Evolutionary conservation across 2,329 filamentous ascomycete genomes (phyloP).

Genomic region (Trichoderma brevicompactum): DNA sequence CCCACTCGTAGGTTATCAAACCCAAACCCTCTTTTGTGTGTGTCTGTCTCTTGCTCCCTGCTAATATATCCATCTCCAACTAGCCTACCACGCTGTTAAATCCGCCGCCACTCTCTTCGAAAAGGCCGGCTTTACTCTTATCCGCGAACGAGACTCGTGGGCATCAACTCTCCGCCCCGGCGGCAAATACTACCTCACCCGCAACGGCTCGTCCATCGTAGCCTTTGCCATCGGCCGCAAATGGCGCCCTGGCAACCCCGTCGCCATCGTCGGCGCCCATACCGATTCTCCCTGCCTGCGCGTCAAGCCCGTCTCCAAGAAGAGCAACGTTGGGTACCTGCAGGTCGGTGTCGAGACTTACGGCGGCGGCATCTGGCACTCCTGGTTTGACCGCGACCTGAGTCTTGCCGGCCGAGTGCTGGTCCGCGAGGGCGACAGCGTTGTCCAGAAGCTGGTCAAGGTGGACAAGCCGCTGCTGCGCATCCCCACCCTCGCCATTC

Average conservation of each 20-base stretch:
- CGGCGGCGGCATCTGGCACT: slow-evolving; percentile 96
- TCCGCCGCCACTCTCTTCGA: slow-evolving; percentile 76
- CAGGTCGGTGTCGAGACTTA: slow-evolving; percentile 98
- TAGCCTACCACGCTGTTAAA: slow-evolving; percentile 92
- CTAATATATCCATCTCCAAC: background rate
- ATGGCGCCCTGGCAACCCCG: slow-evolving; percentile 89
- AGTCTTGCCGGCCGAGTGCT: slow-evolving; percentile 88
- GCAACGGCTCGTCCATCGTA: slow-evolving; percentile 89
- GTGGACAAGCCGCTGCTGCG: slow-evolving; percentile 87
- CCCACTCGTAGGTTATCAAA: slow-evolving; percentile 75
- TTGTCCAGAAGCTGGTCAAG: slow-evolving; percentile 85
- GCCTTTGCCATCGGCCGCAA: slow-evolving; percentile 89
- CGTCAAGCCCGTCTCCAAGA: slow-evolving; percentile 93
- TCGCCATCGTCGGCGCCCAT: slow-evolving; percentile 93
- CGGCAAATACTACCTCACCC: slow-evolving; percentile 94
- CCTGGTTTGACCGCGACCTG: slow-evolving; percentile 96
- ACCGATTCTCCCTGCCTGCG: slow-evolving; percentile 93
- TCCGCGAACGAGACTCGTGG: slow-evolving; percentile 93
- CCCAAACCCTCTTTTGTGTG: background rate
- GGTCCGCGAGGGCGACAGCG: slow-evolving; percentile 72
- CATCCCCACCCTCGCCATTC: slow-evolving; percentile 92
- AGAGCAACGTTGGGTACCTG: slow-evolving; percentile 81
- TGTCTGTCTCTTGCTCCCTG: background rate
- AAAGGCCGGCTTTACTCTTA: slow-evolving; percentile 81
- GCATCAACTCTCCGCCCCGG: slow-evolving; percentile 76